Percentiles rank a stretch among this genome's conserved stretches.
Conservation (phyloP, 139 green algal genomes). For the Tetradesmus obliquus region DNA sequence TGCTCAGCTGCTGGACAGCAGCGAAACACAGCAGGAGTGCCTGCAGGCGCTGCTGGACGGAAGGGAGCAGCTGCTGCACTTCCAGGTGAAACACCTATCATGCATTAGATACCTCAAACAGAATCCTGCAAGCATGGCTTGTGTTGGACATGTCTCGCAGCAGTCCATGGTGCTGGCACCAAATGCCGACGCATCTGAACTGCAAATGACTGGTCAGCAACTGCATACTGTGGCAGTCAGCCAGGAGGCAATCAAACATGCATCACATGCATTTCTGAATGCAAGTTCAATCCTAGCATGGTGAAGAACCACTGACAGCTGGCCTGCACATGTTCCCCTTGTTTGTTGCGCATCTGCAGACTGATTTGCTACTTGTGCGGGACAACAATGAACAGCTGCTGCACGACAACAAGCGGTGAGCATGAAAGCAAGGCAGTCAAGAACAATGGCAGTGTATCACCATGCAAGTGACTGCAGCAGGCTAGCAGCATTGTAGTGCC, state of each 20-base stretch:
- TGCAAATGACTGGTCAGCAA: background rate
- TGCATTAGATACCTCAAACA: background rate
- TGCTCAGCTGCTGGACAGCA: background rate
- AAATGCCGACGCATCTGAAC: background rate
- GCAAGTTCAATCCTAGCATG: background rate
- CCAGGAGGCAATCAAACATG: no score
- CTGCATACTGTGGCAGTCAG: background rate
- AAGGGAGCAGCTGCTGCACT: conserved; percentile 20
- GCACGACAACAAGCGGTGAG: background rate
- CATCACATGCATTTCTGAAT: no score
- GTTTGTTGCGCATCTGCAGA: background rate
- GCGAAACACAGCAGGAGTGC: conserved; percentile 7
- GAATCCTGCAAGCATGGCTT: background rate
- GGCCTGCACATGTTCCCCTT: background rate
- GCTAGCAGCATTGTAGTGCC: background rate
- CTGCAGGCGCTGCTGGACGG: conserved; percentile 2
- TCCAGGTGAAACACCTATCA: conserved; percentile 1
- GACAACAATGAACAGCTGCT: conserved; percentile 26
- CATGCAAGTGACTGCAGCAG: background rate
- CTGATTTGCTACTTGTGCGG: background rate
- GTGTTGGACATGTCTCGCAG: background rate
- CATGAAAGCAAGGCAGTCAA: background rate
- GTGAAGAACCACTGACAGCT: background rate
- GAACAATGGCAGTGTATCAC: background rate
- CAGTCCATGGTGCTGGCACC: background rate